Evolutionary conservation across 2,329 filamentous ascomycete genomes (phyloP), one percentile per base, ranked within the genome.

Genomic region (Didymella keratinophila): DNA sequence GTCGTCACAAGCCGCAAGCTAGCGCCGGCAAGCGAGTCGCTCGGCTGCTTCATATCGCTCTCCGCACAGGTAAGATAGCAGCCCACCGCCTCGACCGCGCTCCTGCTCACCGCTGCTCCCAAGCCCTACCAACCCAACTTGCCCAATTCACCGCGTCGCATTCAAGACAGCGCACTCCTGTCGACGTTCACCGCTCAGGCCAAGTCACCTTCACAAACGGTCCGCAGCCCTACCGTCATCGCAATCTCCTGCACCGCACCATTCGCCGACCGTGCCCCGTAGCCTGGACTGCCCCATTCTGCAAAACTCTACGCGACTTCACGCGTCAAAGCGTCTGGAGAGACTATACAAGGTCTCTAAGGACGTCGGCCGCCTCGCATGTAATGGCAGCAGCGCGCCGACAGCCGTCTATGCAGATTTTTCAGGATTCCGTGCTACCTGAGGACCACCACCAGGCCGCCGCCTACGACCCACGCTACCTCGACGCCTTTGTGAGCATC

Each of bases 361-460:
- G 56, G 64, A 58, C 72, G 68, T 65, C 62, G 61, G 52, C 61
- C 62, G 64, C 63, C 56, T 58, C 67, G 64, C 65, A 67, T 66
- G 70, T 70, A 63, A 84, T 83, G 82, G 78, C 81, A 75, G 79
- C 82, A 76, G 84, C 83, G 82, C 84, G 83, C 82, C 82, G 80
- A 69, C 80, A 81, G 71, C 75, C 78, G 64, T 77, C 80, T 68
- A 76, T 87, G 76, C 82, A 87, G 70, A 84, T 86, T 73, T 86
- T 84, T 73, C 81, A 87, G 72, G 85, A 88, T 76, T 78, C 81
- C 58, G 76, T 80, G 42, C 68, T 60, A 43, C 71, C 52, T 73
- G 77, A 66, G 55, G 76, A 80, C 67, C 78, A 78, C 65, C 73
- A 76, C 64, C 76, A 81, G 61, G 73, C 79, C 62, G 75, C 75